phyloP scores from a whole-genome alignment of 2,329 filamentous ascomycete species.

The Botrytis paeoniae region DNA sequence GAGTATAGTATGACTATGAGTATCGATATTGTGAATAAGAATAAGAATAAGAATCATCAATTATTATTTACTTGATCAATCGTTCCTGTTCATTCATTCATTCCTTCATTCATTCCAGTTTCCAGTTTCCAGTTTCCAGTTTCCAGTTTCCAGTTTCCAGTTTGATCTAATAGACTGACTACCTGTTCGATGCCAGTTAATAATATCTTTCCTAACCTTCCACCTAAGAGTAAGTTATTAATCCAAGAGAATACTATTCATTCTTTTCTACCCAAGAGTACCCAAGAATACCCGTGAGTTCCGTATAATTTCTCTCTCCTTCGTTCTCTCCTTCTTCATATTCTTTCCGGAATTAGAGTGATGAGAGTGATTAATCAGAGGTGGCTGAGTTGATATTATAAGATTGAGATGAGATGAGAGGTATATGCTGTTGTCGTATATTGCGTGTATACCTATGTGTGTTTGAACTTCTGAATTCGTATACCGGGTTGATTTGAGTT shows the following conservation, averaged over 20 bases:
- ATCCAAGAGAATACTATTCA: too few species aligned
- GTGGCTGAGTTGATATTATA: constrained; percentile 11
- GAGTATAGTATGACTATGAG: too few species aligned
- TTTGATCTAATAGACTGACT: not conserved
- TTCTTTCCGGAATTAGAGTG: not conserved
- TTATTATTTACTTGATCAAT: not conserved
- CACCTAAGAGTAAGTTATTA: too few species aligned
- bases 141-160: not conserved
- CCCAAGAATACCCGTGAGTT: not conserved
- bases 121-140: too few species aligned
- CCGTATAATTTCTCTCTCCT: not conserved
- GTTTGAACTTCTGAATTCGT: not conserved
- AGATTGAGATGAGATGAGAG: constrained; percentile 3
- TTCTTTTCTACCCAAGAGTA: not conserved
- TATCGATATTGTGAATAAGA: not conserved
- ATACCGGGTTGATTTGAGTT: not conserved
- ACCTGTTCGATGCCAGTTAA: not conserved
- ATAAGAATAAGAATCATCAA: not conserved
- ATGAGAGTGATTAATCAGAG: constrained; percentile 1
- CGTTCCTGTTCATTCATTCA: not conserved
- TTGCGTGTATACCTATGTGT: not conserved
- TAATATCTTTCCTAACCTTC: not conserved
- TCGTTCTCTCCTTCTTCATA: too few species aligned
- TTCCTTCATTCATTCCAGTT: not conserved
- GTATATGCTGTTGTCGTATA: not conserved